A percentile compares a stretch with the other conserved stretches of the same genome.
Conservation (phyloP, 257 asterid species). For the Rubia yunnanensis region DNA sequence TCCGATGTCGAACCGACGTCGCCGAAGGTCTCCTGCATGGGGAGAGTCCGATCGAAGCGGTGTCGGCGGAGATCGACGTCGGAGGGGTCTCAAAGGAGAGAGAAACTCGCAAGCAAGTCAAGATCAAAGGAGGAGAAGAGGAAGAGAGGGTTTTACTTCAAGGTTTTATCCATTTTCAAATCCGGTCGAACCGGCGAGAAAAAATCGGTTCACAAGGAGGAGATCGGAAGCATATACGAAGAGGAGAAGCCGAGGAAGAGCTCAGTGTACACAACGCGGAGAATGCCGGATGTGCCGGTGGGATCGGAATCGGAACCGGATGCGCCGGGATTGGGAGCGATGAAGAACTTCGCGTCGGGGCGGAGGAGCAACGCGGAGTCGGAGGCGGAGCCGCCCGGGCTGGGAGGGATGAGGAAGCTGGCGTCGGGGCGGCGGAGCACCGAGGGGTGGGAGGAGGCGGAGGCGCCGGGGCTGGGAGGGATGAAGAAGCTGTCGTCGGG, state of each 20-base stretch:
- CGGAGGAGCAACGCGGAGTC: constrained; percentile 53
- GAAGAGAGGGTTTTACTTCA: constrained; percentile 45
- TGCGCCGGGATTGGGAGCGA: constrained; percentile 57
- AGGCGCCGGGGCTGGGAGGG: constrained; percentile 63
- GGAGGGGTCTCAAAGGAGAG: constrained; percentile 27
- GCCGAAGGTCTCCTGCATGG: constrained; percentile 91
- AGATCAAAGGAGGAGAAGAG: constrained; percentile 27
- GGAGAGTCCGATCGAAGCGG: constrained; percentile 81
- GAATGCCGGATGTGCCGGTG: constrained; percentile 21
- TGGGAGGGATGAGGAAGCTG: constrained; percentile 64
- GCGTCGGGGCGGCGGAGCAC: constrained; percentile 58
- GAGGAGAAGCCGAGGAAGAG: constrained; percentile 30
- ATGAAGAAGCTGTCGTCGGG: constrained; percentile 61
- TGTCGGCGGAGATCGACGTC: constrained; percentile 49
- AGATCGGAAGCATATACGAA: constrained; percentile 21
- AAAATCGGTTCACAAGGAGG: constrained; percentile 25
- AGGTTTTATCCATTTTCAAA: constrained; percentile 43
- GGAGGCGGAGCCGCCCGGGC: constrained; percentile 20
- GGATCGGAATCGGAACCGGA: constrained; percentile 30
- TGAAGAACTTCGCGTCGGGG: constrained; percentile 60
- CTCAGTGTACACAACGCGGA: constrained; percentile 2
- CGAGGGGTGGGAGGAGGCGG: constrained; percentile 21
- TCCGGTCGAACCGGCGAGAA: constrained; percentile 18
- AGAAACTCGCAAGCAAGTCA: constrained; percentile 23
- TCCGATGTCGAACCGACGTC: constrained; percentile 64